Evolutionary conservation across 2,329 filamentous ascomycete genomes (phyloP).

Genomic region (Diaporthe citri): DNA sequence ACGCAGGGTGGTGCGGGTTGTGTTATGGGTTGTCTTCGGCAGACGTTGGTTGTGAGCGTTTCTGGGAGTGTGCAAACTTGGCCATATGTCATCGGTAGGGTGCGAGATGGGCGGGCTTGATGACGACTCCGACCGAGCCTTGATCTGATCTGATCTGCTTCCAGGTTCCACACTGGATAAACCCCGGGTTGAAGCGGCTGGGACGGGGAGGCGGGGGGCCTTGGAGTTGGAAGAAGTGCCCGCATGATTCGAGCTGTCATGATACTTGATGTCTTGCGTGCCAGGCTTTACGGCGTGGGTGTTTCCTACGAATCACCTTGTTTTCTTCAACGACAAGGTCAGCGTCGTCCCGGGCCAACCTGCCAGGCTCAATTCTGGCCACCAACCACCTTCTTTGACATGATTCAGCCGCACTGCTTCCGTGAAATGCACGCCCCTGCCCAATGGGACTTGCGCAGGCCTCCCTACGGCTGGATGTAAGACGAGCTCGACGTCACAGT

Average conservation of each 20-base stretch:
- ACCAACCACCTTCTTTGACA: neutral
- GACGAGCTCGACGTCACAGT: constrained; percentile 16
- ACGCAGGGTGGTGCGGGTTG: constrained; percentile 10
- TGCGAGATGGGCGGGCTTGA: neutral
- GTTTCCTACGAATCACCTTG: neutral
- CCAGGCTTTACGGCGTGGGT: neutral
- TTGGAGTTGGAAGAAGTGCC: neutral
- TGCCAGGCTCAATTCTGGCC: neutral
- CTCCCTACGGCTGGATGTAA: neutral
- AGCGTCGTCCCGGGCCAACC: neutral
- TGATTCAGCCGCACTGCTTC: neutral
- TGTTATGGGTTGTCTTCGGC: constrained; percentile 23
- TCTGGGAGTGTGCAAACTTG: neutral
- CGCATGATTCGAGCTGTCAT: neutral
- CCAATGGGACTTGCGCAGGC: neutral
- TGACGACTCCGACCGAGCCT: neutral
- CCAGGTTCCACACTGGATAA: constrained; percentile 5
- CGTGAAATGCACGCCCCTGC: neutral
- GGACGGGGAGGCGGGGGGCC: too few species aligned
- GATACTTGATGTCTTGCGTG: neutral
- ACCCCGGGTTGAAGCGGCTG: neutral
- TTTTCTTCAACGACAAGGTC: neutral
- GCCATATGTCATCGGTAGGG: constrained; percentile 10
- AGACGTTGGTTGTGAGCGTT: neutral
- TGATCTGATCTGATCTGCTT: constrained; percentile 13